Base-by-base conservation (phyloP, 768 basidiomycete species). In the Lactifluus volemus region DNA sequence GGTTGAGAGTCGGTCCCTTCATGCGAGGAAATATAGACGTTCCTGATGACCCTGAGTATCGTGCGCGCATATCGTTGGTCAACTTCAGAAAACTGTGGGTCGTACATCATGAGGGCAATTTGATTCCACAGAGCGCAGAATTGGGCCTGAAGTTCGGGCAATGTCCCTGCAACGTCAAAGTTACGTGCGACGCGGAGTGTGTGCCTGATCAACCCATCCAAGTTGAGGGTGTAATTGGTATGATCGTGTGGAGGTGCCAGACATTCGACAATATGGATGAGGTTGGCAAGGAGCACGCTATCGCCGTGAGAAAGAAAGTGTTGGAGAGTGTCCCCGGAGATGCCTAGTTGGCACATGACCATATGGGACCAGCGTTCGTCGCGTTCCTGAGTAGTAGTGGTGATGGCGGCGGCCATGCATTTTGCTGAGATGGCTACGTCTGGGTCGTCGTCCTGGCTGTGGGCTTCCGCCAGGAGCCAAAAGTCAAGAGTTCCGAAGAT, bases 91-190 rank as follows among this genome's bases (percentile, higher is more conserved):
- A 52, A 8, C 14, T 25, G 29, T 15, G 38, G 15, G 11, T 61
- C 60, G 10, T 52, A 38, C 11, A 55, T 21, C 55, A 61, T 52
- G 15, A 57, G 14, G 12, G 45, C 45, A 21, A 63, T 41, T 36
- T 34, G 61, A 25, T 63, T 63, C 61, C 61, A 63, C 21, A 63
- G 45, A 3, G 32, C 34, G 34, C 61, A 63, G 34, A 62, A 63
- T 25, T 11, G 39, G 14, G 36, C 14, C 25, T 58, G 61, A 4
- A 63, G 61, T 21, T 58, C 61, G 10, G 56, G 61, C 12, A 63
- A n/a, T 5, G 61, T 63, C 7, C 52, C 56, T 2, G 30, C 5
- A 5, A 53, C 32, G 4, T 63, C 25, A 9, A 63, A 58, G 15
- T 54, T 63, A 15, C 61, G 57, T 41, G 57, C 32, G n/a, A 58